Conservation (phyloP, 2,329 filamentous ascomycete genomes). For the Zasmidium angulare region DNA sequence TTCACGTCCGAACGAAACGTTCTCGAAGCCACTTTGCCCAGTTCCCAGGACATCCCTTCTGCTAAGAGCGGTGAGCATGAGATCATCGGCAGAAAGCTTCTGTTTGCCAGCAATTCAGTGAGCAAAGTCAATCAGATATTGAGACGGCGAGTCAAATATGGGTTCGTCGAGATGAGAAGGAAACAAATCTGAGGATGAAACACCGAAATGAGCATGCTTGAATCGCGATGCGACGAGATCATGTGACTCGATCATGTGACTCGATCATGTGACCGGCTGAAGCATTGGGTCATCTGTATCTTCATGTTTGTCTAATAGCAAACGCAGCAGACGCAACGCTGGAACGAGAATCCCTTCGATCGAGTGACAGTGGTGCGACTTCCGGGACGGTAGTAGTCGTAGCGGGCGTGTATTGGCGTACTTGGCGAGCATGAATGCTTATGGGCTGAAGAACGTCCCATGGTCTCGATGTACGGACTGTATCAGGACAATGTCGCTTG, state of each 20-base stretch:
- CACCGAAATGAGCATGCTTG: neutral
- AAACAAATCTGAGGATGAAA: neutral
- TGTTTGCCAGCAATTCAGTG: too few species aligned
- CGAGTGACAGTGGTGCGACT: too few species aligned
- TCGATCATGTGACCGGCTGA: too few species aligned
- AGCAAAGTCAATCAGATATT: neutral
- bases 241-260: neutral
- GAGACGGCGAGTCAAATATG: neutral
- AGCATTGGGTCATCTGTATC: too few species aligned
- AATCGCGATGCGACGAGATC: too few species aligned
- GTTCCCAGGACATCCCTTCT: too few species aligned
- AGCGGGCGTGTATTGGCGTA: neutral
- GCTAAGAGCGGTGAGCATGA: neutral
- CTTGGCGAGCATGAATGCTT: neutral
- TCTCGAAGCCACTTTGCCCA: too few species aligned
- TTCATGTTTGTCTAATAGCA: too few species aligned
- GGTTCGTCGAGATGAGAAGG: neutral
- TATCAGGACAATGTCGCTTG: neutral
- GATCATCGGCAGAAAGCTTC: too few species aligned
- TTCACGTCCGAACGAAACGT: too few species aligned
- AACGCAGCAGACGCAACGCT: neutral
- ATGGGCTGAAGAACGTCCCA: neutral
- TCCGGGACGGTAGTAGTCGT: too few species aligned
- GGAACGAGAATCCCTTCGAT: too few species aligned
- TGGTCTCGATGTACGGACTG: neutral